phyloP scores from a whole-genome alignment of 352 stramenopile species.

The Phytophthora gonapodyides region DNA sequence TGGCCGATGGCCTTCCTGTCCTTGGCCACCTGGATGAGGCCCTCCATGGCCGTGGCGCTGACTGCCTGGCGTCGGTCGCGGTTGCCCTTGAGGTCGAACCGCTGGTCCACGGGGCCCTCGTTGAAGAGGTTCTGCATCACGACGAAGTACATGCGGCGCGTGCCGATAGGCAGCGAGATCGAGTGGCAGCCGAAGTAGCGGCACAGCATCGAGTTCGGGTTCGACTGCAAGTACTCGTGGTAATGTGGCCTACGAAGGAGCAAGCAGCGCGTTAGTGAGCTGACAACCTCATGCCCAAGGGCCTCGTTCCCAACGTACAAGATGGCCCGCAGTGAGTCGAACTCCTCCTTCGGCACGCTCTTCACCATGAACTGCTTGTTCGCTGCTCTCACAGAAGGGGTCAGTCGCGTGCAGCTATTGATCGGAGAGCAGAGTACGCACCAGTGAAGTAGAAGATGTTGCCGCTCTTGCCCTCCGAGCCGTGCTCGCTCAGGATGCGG shows the following conservation, averaged over 20 bases:
- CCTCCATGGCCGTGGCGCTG: constrained; percentile 57
- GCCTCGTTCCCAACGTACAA: constrained; percentile 42
- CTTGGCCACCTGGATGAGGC: constrained; percentile 68
- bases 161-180: constrained; percentile 84
- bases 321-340: constrained; percentile 79
- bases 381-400: constrained; percentile 29
- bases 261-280: neutral
- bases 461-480: constrained; percentile 83
- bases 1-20: constrained; percentile 62
- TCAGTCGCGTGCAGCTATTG: constrained; percentile 8
- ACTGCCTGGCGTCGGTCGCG: constrained; percentile 75
- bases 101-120: constrained; percentile 75
- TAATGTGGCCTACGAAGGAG: constrained; percentile 59
- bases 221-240: constrained; percentile 76
- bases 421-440: constrained; percentile 11
- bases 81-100: constrained; percentile 86
- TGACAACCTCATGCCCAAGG: neutral
- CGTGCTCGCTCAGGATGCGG: constrained; percentile 76
- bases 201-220: constrained; percentile 76
- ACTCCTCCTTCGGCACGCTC: constrained; percentile 86
- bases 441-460: constrained; percentile 90
- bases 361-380: constrained; percentile 92
- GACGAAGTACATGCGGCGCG: constrained; percentile 87
- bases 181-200: constrained; percentile 87
- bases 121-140: constrained; percentile 90